Percentiles rank a stretch among this genome's conserved stretches.
These are phyloP conservation scores for Apophysomyces elegans DNA, from an alignment of 371 early-diverging fungal genomes.

Conservation along the genomic window DNA sequence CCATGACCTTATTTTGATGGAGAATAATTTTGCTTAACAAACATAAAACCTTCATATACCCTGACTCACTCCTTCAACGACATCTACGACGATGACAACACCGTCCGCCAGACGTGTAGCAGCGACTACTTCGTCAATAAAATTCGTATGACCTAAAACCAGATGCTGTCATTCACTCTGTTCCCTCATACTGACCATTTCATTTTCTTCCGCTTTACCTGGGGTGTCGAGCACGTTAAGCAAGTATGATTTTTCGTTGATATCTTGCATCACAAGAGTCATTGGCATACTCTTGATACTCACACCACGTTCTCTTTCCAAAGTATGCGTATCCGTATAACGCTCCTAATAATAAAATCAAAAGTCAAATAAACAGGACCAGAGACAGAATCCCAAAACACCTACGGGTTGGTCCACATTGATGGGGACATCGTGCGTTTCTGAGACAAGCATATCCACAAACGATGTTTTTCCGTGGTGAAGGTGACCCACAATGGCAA, in stretches of 20 bases:
- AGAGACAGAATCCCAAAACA: neutral
- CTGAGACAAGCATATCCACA: slow-evolving; percentile 89
- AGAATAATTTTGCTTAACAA: slow-evolving; percentile 4
- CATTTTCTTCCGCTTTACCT: slow-evolving; percentile 48
- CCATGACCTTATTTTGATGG: slow-evolving; percentile 70
- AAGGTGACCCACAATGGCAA: slow-evolving; percentile 93
- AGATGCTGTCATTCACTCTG: neutral
- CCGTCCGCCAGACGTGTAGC: slow-evolving; percentile 91
- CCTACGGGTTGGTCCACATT: slow-evolving; percentile 61
- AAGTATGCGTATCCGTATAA: slow-evolving; percentile 90
- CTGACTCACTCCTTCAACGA: slow-evolving; percentile 86
- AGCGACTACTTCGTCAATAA: slow-evolving; percentile 92
- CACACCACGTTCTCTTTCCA: slow-evolving; percentile 91
- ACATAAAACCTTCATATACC: neutral
- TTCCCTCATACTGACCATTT: neutral
- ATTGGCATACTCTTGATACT: slow-evolving; percentile 95
- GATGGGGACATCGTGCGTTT: slow-evolving; percentile 78
- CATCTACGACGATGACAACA: slow-evolving; percentile 94
- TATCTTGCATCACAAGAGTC: slow-evolving; percentile 84
- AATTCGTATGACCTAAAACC: slow-evolving; percentile 87
- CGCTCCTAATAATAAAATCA: slow-evolving; percentile 55
- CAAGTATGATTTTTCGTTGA: slow-evolving; percentile 87
- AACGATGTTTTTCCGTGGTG: slow-evolving; percentile 98
- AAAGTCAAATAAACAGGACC: slow-evolving; percentile 6
- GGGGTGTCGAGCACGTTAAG: slow-evolving; percentile 94